Base-by-base conservation (phyloP, 176 grass and related monocot genomes). In the Pharus latifolius region DNA sequence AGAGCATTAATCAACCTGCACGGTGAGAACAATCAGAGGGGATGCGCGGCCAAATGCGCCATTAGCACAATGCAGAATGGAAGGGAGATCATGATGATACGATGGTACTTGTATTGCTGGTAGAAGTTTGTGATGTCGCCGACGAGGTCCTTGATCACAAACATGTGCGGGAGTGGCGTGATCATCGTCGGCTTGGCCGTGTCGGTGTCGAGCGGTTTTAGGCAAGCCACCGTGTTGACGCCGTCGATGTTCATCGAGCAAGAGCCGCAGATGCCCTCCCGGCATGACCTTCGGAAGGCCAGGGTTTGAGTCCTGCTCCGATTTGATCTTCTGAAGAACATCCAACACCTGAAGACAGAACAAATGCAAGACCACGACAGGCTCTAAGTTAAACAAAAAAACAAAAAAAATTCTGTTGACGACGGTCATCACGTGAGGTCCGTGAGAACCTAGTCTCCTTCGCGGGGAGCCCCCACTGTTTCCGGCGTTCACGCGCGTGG, bases 201-300 rank as follows among this genome's bases (percentile, higher is more conserved):
- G 56, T 84, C 49, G 0, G 83, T 60, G 73, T 92, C 77, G 9
- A 90, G 76, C 2, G 83, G 77, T 65, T 89, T 89, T 9, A 85
- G 81, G 63, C 86, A 97, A 6, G 83, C 89, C 17, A 92, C 88
- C 0, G 80, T 92, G 78, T 92, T 97, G 23, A 82, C 48, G 25
- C 93, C 86, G 55, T 90, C 81, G 6, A 97, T 92, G 81, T 76
- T 69, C 93, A 97, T 92, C 2, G 86, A 83, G 77, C 83, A 90
- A 2, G 83, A 97, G 5, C 86, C 80, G 19, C 86, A 90, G 47
- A 97, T 92, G 38, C 89, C 86, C 80, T 90, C 86, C 29, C 78
- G 77, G 74, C 93, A 92, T 29, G 89, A 92, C 69, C 89, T 83
- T 69, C 83, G 69, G 55, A 76, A 97, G 48, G 43, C 74, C 42